Percentiles rank a stretch among this genome's conserved stretches.
Evolutionary conservation across 2,329 filamentous ascomycete genomes (phyloP).

Genomic region (Diplodia seriata): DNA sequence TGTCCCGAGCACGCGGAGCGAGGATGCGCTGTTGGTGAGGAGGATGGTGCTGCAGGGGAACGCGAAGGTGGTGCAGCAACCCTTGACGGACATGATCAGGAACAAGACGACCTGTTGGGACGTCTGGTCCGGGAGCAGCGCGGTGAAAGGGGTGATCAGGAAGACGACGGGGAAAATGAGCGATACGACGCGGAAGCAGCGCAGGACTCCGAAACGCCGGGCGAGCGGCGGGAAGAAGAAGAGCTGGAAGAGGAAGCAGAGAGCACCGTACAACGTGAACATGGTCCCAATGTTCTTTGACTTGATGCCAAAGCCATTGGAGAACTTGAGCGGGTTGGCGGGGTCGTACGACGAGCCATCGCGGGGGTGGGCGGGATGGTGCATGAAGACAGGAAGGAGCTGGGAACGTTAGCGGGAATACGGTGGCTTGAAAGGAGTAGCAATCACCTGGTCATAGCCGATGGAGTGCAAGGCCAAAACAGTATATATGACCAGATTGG

Average conservation of each 20-base stretch:
- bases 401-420: constrained; percentile 35
- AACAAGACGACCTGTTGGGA: constrained; percentile 68
- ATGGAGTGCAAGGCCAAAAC: constrained; percentile 82
- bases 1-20: constrained; percentile 79
- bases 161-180: constrained; percentile 77
- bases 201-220: constrained; percentile 73
- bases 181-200: constrained; percentile 72
- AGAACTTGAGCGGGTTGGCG: constrained; percentile 75
- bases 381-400: constrained; percentile 85
- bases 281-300: constrained; percentile 81
- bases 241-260: constrained; percentile 84
- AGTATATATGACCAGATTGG: constrained; percentile 80
- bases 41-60: constrained; percentile 92
- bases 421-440: background rate
- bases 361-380: constrained; percentile 67
- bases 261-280: constrained; percentile 81
- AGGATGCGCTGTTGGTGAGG: constrained; percentile 83
- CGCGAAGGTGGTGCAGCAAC: constrained; percentile 77
- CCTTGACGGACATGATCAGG: constrained; percentile 74
- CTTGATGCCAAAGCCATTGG: constrained; percentile 77
- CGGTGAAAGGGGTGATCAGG: constrained; percentile 80
- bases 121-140: constrained; percentile 61
- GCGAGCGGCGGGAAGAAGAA: constrained; percentile 81
- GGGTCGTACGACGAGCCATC: constrained; percentile 50
- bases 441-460: constrained; percentile 74